Evolutionary conservation across 352 stramenopile genomes (phyloP), one percentile per base, ranked within the genome.

Genomic region (Phytopythium sindhum): DNA sequence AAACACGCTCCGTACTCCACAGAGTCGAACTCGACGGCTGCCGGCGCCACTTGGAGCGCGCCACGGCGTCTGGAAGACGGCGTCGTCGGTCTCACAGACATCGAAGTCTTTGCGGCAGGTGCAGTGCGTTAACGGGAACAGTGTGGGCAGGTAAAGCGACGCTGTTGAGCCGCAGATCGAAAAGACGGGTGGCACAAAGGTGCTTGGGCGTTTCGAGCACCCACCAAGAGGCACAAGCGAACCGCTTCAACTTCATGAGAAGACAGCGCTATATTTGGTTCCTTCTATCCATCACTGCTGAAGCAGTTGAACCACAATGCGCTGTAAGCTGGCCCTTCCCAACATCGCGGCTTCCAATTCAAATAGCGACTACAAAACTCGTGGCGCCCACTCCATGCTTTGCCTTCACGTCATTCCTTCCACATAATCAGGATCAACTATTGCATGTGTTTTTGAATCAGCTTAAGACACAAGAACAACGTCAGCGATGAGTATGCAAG

Each of bases 1-100:
- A 93, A 95, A 60, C 81, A 89, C 19, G 69, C 69, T 29, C 75
- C 73, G 4, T 70, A 57, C 42, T 92, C 86, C 26, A 95, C 78
- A 33, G 72, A 72, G 28, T 66, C 53, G 63, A 94, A 93, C 60
- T 96, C 87, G 48, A 94, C 67, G 14, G 66, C 70, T 4, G 70
- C 71, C 35, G 87, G 86, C 21, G 77, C 67, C 12, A 91, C 80
- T n/a, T 88, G 86, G 45, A 96, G 73, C 12, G 75, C 65, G 0
- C 57, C 62, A 33, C 68, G 66, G 42, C 66, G 61, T 5, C 72
- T 61, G 12, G 55, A 72, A 31, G 64, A 69, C 37, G 64, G 66
- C 17, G 64, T 77, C 23, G 67, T 73, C 11, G 63, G 63, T 2
- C 66, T 61, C 21, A 28, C 42, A 11, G 62, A 60, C 4, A 54